Evolutionary conservation across 352 stramenopile genomes (phyloP), one percentile per base, ranked within the genome.

Genomic region (Pythium scleroteichum): DNA sequence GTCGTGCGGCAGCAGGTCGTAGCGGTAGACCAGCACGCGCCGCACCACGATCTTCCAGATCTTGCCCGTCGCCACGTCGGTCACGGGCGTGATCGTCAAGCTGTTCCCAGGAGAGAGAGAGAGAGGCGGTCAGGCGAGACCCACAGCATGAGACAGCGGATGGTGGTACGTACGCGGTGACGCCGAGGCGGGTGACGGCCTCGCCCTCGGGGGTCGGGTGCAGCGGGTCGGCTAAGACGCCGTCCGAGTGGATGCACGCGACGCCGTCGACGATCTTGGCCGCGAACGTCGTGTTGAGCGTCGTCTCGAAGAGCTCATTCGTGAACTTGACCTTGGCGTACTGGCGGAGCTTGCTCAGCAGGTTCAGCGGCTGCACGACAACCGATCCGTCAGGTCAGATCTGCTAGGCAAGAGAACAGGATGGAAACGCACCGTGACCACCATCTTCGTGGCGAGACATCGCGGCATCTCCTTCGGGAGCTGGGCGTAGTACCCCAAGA

Each of bases 251-350:
- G 32, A 88, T 64, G 19, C 84, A 54, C 1, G 66, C 76, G 22
- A 64, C 57, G 24, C 73, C 66, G 13, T 66, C 59, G 2, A 59
- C 55, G 26, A 84, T 65, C 33, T 67, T 50, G 8, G 64, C 66
- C 6, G 53, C 64, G 38, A 85, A 64, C 35, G 64, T 77, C 22
- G 73, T 79, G 69, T 87, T 85, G 38, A 69, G 61, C 6, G 57
- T 70, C 1, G 76, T 66, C 12, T 33, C 38, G 58, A 88, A 73
- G 2, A 64, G 46, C 0, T 73, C 75, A 49, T 79, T 87, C 45
- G 60, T 45, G 66, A 83, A 87, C 53, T 53, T 57, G 35, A 87
- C 59, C 39, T 73, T 72, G 24, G 65, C 53, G 59, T 88, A 87
- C 29, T 65, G 65, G 16, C 69, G 60, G 3, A 41, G 44, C 20